These are phyloP conservation scores for Rhododendron kiyosumense DNA, from an alignment of 148 eudicot species.

Conservation along the genomic window DNA sequence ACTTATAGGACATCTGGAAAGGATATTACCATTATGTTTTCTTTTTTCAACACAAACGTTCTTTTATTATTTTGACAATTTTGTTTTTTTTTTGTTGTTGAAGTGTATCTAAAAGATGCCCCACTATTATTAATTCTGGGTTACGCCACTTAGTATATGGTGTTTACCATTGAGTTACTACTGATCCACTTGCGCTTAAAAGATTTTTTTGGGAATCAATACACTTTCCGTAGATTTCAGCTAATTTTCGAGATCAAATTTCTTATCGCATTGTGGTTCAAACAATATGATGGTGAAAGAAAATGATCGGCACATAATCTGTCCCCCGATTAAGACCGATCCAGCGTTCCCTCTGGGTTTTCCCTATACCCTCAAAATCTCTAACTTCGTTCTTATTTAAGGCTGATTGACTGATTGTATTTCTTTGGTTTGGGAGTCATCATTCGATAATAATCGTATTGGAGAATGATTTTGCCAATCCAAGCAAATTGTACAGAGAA, in stretches of 20 bases:
- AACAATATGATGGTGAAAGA: not conserved
- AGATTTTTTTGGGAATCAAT: not conserved
- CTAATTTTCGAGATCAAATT: not conserved
- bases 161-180: no score
- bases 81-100: no score
- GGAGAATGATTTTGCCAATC: not conserved
- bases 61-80: not conserved
- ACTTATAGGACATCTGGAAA: no score
- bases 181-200: no score
- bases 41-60: no score
- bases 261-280: not conserved
- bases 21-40: no score
- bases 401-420: not conserved
- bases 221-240: not conserved
- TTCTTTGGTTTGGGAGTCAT: not conserved
- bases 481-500: not conserved
- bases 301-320: not conserved
- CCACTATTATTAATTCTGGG: no score
- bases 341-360: no score
- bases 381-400: not conserved
- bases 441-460: not conserved
- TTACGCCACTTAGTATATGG: no score
- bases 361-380: not conserved
- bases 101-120: no score
- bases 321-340: no score